Evolutionary conservation across 2,329 filamentous ascomycete genomes (phyloP).

Genomic region (Cordyceps militaris): DNA sequence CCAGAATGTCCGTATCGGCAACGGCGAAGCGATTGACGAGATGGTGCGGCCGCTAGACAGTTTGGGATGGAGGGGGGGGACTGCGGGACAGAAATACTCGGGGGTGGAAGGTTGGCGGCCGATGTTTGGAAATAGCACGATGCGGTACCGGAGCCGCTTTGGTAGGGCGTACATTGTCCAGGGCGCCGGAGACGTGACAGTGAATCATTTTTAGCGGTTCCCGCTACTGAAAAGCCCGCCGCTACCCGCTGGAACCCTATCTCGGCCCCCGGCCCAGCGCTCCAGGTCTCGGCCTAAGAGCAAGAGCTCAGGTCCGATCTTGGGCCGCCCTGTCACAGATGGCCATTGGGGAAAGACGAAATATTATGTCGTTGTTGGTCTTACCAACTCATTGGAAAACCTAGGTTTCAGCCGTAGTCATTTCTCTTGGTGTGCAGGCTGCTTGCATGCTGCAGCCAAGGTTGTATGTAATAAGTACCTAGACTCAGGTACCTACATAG

Average conservation of each 20-base stretch:
- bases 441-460: too few relatives aligned
- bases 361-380: too few relatives aligned
- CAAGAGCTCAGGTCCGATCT: neutral
- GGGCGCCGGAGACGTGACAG: neutral
- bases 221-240: conserved; percentile 8
- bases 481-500: too few relatives aligned
- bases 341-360: too few relatives aligned
- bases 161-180: neutral
- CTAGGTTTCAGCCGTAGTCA: too few relatives aligned
- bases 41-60: neutral
- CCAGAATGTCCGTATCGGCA: neutral
- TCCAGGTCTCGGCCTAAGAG: neutral
- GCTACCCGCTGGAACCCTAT: conserved; percentile 16
- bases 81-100: neutral
- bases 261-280: neutral
- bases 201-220: conserved; percentile 4
- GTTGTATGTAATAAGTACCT: too few relatives aligned
- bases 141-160: conserved; percentile 8
- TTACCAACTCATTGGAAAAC: too few relatives aligned
- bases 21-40: neutral
- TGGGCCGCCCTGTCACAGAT: neutral
- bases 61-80: neutral
- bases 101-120: neutral
- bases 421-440: too few relatives aligned
- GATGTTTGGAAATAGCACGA: neutral